Evolutionary conservation across 345 rosid genomes (phyloP).

Genomic region (Punica granatum): DNA sequence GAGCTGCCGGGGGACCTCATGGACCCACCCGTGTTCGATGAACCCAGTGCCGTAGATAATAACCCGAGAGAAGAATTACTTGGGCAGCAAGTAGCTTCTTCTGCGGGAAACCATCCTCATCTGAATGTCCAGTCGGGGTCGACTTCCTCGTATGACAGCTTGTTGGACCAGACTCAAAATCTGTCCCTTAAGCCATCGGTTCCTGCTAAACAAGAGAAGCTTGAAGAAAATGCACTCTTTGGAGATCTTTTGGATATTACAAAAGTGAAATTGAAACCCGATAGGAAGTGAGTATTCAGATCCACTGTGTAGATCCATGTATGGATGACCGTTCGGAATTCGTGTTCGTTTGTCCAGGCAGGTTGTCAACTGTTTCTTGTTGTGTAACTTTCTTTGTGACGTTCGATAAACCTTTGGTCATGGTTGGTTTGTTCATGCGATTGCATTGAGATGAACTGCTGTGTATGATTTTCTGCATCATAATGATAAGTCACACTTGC

Average conservation of each 20-base stretch:
- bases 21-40: conserved; percentile 6
- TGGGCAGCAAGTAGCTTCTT: conserved; percentile 23
- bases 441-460: neutral
- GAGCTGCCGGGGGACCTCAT: neutral
- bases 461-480: neutral
- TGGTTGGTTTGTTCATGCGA: neutral
- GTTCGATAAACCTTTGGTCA: neutral
- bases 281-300: conserved; percentile 34
- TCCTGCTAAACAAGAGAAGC: conserved; percentile 42
- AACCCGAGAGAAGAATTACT: conserved; percentile 59
- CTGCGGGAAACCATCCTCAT: conserved; percentile 18
- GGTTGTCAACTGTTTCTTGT: too few relatives aligned
- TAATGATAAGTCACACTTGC: too few relatives aligned
- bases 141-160: conserved; percentile 45
- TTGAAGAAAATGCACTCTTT: conserved; percentile 83
- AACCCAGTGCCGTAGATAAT: conserved; percentile 23
- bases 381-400: too few relatives aligned
- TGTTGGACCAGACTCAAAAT: conserved; percentile 54
- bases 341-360: neutral
- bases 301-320: too few relatives aligned
- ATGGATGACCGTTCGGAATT: too few relatives aligned
- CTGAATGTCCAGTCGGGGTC: conserved; percentile 34
- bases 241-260: conserved; percentile 88
- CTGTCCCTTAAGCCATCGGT: conserved; percentile 50
- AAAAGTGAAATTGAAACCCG: conserved; percentile 62